phyloP scores from a whole-genome alignment of 768 basidiomycete species.

The Grammothele lineata region DNA sequence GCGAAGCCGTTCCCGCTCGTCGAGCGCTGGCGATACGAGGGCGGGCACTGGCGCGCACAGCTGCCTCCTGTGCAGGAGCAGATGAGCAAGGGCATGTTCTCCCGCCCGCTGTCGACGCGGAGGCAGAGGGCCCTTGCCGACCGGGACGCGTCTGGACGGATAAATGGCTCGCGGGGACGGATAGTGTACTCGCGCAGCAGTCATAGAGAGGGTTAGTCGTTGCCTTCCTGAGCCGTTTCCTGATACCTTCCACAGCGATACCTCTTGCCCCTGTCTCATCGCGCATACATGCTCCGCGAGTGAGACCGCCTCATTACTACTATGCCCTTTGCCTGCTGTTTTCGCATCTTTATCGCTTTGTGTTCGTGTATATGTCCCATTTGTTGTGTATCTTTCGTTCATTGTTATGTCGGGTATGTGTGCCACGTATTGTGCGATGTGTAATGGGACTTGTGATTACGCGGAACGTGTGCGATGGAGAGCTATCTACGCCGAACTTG shows the following conservation, averaged over 20 bases:
- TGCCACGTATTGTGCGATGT: no score
- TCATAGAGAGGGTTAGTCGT: conserved; percentile 7
- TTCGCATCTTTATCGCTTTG: no score
- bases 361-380: no score
- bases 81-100: conserved; percentile 38
- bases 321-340: background rate
- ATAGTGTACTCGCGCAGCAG: conserved; percentile 10
- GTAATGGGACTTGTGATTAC: no score
- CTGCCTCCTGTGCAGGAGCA: conserved; percentile 47
- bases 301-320: background rate
- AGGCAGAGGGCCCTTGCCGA: conserved; percentile 4
- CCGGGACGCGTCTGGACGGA: no score
- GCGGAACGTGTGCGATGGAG: no score
- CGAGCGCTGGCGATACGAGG: conserved; percentile 42
- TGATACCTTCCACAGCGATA: conserved; percentile 2
- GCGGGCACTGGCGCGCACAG: conserved; percentile 52
- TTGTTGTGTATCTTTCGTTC: background rate
- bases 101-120: conserved; percentile 25
- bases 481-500: no score
- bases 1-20: conserved; percentile 25
- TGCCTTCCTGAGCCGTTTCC: no score
- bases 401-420: background rate
- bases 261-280: background rate
- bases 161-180: conserved; percentile 7
- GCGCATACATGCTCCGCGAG: background rate